Evolutionary conservation across 129 eudicot genomes (phyloP).

Genomic region (Solidago caesia): DNA sequence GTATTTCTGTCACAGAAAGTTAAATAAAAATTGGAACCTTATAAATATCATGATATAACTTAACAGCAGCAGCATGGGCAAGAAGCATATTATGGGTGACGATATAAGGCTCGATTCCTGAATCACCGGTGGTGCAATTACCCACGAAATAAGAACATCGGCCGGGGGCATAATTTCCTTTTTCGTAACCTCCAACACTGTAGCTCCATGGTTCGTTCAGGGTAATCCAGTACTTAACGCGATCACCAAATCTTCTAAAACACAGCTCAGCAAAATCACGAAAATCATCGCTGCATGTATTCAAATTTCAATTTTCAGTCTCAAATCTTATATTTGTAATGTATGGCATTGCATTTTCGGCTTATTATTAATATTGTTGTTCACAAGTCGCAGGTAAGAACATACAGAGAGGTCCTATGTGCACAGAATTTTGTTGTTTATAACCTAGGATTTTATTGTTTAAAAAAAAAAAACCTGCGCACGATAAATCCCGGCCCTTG

Average conservation of each 20-base stretch:
- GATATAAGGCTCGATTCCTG: conserved; percentile 64
- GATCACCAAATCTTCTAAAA: conserved; percentile 55
- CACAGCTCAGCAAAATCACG: conserved; percentile 64
- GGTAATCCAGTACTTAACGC: conserved; percentile 70
- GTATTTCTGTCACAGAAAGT: not conserved
- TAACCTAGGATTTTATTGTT: too few species aligned
- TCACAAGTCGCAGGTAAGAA: too few species aligned
- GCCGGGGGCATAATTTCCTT: conserved; percentile 56
- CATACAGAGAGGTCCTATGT: too few species aligned
- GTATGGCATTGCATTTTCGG: too few species aligned
- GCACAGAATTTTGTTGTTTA: too few species aligned
- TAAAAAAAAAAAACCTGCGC: too few species aligned
- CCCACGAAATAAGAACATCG: conserved; percentile 48
- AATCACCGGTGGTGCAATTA: conserved; percentile 52
- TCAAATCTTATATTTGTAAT: not conserved
- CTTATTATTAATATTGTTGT: too few species aligned
- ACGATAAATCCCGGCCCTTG: too few species aligned
- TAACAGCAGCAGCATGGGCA: conserved; percentile 60
- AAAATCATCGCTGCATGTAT: conserved; percentile 47
- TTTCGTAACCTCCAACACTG: conserved; percentile 38
- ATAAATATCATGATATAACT: conserved; percentile 48
- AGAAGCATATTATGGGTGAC: conserved; percentile 61
- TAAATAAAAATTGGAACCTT: conserved; percentile 27
- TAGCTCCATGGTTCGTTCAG: conserved; percentile 61
- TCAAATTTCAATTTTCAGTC: not conserved